phyloP scores from a whole-genome alignment of 1,139 yeast species.

The Trichomonascaceae sp. region DNA sequence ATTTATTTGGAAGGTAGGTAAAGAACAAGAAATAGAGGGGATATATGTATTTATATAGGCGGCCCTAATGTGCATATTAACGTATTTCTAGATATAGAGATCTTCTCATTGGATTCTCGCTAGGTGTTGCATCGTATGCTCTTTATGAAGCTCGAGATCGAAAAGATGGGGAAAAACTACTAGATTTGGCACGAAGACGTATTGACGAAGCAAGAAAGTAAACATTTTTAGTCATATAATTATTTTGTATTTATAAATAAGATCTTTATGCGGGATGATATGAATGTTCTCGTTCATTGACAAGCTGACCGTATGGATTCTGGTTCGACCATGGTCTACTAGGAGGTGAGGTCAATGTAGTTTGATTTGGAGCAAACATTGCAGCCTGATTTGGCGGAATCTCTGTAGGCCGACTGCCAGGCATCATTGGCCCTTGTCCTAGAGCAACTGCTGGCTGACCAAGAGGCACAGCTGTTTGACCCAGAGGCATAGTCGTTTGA shows the following conservation, averaged over 20 bases:
- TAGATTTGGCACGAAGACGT: slow-evolving; percentile 12
- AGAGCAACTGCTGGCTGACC: not conserved
- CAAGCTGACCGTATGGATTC: not conserved
- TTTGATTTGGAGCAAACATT: not conserved
- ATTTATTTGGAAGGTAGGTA: slow-evolving; percentile 5
- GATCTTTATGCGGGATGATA: not conserved
- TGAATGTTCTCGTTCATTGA: not conserved
- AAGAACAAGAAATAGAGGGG: not conserved
- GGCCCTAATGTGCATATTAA: not conserved
- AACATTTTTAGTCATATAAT: not conserved
- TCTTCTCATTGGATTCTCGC: slow-evolving; percentile 16
- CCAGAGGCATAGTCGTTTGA: not conserved
- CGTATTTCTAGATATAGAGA: slow-evolving; percentile 13
- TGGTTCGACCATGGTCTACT: not conserved
- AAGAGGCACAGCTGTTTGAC: not conserved
- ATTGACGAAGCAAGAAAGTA: not conserved
- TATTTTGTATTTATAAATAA: not conserved
- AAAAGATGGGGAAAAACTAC: slow-evolving; percentile 15
- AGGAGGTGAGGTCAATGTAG: not conserved
- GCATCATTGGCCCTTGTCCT: not conserved
- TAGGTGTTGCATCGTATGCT: slow-evolving; percentile 15
- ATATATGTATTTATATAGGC: not conserved
- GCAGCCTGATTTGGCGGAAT: not conserved
- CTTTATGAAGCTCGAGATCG: slow-evolving; percentile 16
- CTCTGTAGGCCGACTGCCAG: not conserved